Percentiles rank a stretch among this genome's conserved stretches.
These are phyloP conservation scores for Acer campestre DNA, from an alignment of 345 rosid genomes.

Conservation along the genomic window DNA sequence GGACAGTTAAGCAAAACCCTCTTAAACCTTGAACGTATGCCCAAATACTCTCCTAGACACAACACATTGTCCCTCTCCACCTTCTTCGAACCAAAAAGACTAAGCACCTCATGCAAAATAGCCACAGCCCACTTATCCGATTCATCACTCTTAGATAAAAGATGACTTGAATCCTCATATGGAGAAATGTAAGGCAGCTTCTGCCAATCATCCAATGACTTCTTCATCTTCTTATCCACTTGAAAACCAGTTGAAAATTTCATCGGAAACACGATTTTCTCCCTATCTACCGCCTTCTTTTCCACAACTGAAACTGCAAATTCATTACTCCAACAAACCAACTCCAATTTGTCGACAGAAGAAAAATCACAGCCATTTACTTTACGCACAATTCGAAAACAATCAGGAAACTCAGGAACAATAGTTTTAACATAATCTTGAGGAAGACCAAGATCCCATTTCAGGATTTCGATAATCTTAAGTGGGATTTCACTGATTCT, in stretches of 20 bases:
- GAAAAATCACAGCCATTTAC: not conserved
- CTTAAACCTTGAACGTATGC: slow-evolving; percentile 84
- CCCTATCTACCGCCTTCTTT: slow-evolving; percentile 43
- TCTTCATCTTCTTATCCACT: slow-evolving; percentile 77
- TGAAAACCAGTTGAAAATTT: slow-evolving; percentile 63
- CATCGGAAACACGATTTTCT: slow-evolving; percentile 55
- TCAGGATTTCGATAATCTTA: slow-evolving; percentile 52
- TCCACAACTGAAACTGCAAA: slow-evolving; percentile 64
- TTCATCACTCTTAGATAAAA: slow-evolving; percentile 63
- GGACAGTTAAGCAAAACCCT: slow-evolving; percentile 76
- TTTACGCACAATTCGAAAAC: slow-evolving; percentile 53
- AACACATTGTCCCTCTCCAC: slow-evolving; percentile 62
- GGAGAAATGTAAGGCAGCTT: slow-evolving; percentile 86
- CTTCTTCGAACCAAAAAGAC: slow-evolving; percentile 76
- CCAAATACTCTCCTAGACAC: slow-evolving; percentile 67
- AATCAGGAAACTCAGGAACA: slow-evolving; percentile 84
- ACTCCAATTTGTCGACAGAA: slow-evolving; percentile 46
- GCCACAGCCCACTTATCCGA: slow-evolving; percentile 80
- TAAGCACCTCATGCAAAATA: slow-evolving; percentile 75
- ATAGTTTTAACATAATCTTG: slow-evolving; percentile 48
- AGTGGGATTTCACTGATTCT: slow-evolving; percentile 63
- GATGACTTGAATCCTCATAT: slow-evolving; percentile 60
- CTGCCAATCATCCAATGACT: slow-evolving; percentile 81
- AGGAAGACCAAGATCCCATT: slow-evolving; percentile 91
- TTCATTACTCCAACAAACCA: slow-evolving; percentile 84